Conservation (phyloP, 2,329 filamentous ascomycete genomes). For the Sporothrix brunneoviolacea region DNA sequence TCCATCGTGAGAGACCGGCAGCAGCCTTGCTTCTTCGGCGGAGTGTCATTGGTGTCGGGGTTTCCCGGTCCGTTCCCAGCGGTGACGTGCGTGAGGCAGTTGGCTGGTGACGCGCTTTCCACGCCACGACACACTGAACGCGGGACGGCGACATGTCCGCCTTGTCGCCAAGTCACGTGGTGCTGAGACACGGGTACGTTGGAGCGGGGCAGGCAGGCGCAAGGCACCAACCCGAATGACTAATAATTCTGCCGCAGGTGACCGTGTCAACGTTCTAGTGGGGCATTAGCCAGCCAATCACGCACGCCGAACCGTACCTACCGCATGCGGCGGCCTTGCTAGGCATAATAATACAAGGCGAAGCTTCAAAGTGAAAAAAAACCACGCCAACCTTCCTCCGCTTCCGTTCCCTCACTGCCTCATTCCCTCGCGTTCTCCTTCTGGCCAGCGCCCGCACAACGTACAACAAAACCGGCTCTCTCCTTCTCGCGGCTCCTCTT, state of each 20-base stretch:
- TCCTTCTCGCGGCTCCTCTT: not conserved
- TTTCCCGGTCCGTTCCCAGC: not conserved
- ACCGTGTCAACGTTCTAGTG: not conserved
- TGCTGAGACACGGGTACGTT: not conserved
- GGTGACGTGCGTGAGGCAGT: not conserved
- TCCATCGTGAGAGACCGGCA: slow-evolving; percentile 28
- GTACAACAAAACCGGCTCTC: not conserved
- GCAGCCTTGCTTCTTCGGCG: not conserved
- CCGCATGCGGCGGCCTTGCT: slow-evolving; percentile 9
- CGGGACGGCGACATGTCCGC: not conserved
- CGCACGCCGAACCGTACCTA: not conserved
- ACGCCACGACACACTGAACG: not conserved
- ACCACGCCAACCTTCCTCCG: not conserved
- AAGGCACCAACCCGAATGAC: slow-evolving; percentile 5
- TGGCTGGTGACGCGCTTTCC: slow-evolving; percentile 3
- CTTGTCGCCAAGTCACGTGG: slow-evolving; percentile 19
- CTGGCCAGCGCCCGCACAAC: not conserved
- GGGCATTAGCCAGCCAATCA: slow-evolving; percentile 2
- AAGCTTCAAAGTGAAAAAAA: not conserved
- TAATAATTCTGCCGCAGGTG: not conserved
- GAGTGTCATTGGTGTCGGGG: not conserved
- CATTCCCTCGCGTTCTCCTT: not conserved
- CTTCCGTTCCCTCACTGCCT: not conserved
- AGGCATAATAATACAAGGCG: not conserved
- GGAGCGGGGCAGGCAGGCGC: not conserved